A percentile compares a stretch with the other conserved stretches of the same genome.
These are phyloP conservation scores for Phytophthora vignae DNA, from an alignment of 352 stramenopile genomes.

Conservation along the genomic window DNA sequence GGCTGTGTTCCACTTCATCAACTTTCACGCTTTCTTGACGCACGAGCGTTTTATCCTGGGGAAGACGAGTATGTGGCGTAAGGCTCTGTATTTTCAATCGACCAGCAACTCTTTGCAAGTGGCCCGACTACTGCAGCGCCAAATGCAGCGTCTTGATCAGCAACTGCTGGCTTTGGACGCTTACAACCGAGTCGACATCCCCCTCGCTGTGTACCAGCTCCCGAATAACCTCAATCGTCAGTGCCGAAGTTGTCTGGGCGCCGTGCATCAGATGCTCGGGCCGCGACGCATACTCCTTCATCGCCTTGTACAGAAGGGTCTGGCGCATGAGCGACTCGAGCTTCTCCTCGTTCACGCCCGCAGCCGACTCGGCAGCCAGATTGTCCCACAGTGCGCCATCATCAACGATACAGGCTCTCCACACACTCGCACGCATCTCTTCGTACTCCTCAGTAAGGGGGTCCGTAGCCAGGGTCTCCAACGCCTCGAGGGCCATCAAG, in stretches of 20 bases:
- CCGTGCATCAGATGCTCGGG: constrained; percentile 21
- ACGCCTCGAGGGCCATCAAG: constrained; percentile 71
- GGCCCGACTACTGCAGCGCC: constrained; percentile 44
- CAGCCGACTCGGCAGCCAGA: constrained; percentile 58
- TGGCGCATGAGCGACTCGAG: constrained; percentile 71
- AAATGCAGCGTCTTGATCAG: constrained; percentile 82
- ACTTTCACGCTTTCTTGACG: neutral
- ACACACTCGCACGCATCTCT: constrained; percentile 53
- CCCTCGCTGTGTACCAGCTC: constrained; percentile 67
- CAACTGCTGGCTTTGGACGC: constrained; percentile 60
- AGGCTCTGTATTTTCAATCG: constrained; percentile 26
- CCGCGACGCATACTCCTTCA: constrained; percentile 58
- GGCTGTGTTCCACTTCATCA: constrained; percentile 15
- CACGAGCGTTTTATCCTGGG: neutral
- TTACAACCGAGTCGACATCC: constrained; percentile 56
- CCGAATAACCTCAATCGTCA: constrained; percentile 75
- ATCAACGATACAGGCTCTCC: constrained; percentile 62
- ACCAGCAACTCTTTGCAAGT: neutral
- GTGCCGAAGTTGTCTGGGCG: constrained; percentile 21
- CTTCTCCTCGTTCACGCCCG: constrained; percentile 69
- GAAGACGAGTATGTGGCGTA: neutral
- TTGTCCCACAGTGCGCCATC: constrained; percentile 70
- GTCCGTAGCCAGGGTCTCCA: constrained; percentile 60
- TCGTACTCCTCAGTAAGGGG: constrained; percentile 48
- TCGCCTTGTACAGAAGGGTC: constrained; percentile 74